Conservation (phyloP, 345 rosid genomes). For the Bruguiera gymnorhiza region DNA sequence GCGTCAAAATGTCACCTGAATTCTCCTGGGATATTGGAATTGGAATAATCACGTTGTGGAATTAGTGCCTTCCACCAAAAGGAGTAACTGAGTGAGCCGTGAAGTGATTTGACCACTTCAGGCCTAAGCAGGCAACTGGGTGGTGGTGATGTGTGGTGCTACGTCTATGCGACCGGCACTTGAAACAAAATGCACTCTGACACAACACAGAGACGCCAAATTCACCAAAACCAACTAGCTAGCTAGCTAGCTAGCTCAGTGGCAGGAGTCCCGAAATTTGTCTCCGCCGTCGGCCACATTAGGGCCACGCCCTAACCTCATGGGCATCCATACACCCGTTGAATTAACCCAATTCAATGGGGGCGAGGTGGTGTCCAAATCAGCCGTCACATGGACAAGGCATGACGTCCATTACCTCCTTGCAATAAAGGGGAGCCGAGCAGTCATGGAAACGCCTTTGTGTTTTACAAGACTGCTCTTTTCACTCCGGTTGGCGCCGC, state of each 20-base stretch:
- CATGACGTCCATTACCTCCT: too few relatives aligned
- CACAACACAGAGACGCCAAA: not conserved
- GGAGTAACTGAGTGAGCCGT: not conserved
- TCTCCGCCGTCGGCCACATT: not conserved
- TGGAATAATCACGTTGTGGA: not conserved
- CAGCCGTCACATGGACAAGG: not conserved
- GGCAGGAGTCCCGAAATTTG: too few relatives aligned
- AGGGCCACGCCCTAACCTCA: too few relatives aligned
- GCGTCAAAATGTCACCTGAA: slow-evolving; percentile 5
- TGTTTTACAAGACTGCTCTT: too few relatives aligned
- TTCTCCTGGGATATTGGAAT: slow-evolving; percentile 9
- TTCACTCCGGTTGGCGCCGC: too few relatives aligned
- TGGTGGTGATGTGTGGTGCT: slow-evolving; percentile 4
- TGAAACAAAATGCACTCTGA: not conserved
- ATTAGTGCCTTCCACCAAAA: slow-evolving; percentile 18
- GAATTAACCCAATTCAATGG: not conserved
- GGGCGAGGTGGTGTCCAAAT: slow-evolving; percentile 25
- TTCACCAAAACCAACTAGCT: not conserved
- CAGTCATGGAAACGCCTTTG: too few relatives aligned
- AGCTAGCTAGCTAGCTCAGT: too few relatives aligned
- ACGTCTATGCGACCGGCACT: slow-evolving; percentile 23
- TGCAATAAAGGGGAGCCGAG: too few relatives aligned
- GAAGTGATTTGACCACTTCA: not conserved
- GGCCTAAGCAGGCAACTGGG: not conserved
- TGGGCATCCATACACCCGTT: too few relatives aligned